Conservation (phyloP, 2,329 filamentous ascomycete species). For the Fusarium palustre region DNA sequence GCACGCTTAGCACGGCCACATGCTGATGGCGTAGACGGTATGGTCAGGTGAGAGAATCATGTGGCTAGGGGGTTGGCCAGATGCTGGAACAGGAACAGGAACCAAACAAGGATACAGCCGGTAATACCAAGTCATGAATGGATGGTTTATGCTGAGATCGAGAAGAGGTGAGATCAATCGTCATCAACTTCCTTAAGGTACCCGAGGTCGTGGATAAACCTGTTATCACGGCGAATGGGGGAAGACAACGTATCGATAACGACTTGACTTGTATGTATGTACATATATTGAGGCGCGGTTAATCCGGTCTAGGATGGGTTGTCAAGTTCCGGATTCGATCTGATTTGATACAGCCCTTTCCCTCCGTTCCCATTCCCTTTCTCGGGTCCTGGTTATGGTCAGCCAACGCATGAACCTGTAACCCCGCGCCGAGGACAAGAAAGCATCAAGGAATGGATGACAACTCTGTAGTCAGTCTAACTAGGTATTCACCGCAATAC, state of each 20-base stretch:
- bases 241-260: conserved; percentile 16
- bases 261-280: neutral
- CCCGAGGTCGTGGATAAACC: conserved; percentile 21
- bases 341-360: neutral
- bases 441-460: neutral
- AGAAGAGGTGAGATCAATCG: conserved; percentile 17
- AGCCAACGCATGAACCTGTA: neutral
- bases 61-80: conserved; percentile 39
- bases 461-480: neutral
- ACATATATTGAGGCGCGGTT: neutral
- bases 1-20: conserved; percentile 30
- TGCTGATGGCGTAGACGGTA: conserved; percentile 46
- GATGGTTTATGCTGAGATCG: neutral
- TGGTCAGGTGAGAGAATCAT: conserved; percentile 47
- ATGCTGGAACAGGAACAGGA: conserved; percentile 24
- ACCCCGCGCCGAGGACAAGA: neutral
- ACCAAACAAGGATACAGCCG: neutral
- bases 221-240: conserved; percentile 20
- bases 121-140: neutral
- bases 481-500: conserved; percentile 16
- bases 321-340: conserved; percentile 1
- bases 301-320: neutral
- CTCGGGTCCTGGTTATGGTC: neutral
- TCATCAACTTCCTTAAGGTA: conserved; percentile 22
- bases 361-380: neutral